These are phyloP conservation scores for Fistulinella cinereoalba DNA, from an alignment of 1,284 basidiomycete species.

Conservation along the genomic window DNA sequence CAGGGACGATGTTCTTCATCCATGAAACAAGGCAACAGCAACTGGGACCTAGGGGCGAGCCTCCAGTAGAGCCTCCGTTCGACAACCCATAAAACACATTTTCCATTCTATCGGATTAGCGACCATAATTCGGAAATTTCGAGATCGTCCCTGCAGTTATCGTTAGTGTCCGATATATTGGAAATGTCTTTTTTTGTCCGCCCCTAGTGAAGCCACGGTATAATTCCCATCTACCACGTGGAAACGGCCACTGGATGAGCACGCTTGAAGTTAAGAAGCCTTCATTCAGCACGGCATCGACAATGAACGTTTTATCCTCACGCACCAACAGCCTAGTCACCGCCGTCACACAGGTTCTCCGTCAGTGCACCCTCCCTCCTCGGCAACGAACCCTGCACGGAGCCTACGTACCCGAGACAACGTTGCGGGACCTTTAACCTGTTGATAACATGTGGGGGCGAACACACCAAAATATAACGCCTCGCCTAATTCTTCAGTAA, in stretches of 20 bases:
- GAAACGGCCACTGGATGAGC: conserved; percentile 14
- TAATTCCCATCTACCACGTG: conserved; percentile 11
- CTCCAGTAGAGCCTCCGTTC: too few species aligned
- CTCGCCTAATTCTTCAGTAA: conserved; percentile 24
- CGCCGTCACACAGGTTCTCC: conserved; percentile 14
- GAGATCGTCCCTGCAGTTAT: conserved; percentile 9
- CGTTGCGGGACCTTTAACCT: too few species aligned
- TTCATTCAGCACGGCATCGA: conserved; percentile 1
- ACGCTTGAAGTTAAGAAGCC: conserved; percentile 8
- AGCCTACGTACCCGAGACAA: conserved; percentile 23
- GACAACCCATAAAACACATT: conserved; percentile 12
- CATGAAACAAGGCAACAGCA: too few species aligned
- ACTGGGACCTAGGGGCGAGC: too few species aligned
- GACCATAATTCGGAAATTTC: conserved; percentile 24
- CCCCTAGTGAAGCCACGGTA: conserved; percentile 20
- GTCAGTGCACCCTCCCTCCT: conserved; percentile 22
- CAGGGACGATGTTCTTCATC: too few species aligned
- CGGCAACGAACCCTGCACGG: conserved; percentile 23
- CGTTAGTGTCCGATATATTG: neutral
- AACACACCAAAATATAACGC: conserved; percentile 7
- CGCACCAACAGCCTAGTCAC: conserved; percentile 16
- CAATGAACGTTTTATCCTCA: conserved; percentile 4
- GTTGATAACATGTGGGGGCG: too few species aligned
- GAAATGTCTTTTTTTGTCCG: neutral
- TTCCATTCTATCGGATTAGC: conserved; percentile 18